Percentiles rank a stretch among this genome's conserved stretches.
Evolutionary conservation across 768 basidiomycete species (phyloP).

Genomic region (Leccinum uliginosum): DNA sequence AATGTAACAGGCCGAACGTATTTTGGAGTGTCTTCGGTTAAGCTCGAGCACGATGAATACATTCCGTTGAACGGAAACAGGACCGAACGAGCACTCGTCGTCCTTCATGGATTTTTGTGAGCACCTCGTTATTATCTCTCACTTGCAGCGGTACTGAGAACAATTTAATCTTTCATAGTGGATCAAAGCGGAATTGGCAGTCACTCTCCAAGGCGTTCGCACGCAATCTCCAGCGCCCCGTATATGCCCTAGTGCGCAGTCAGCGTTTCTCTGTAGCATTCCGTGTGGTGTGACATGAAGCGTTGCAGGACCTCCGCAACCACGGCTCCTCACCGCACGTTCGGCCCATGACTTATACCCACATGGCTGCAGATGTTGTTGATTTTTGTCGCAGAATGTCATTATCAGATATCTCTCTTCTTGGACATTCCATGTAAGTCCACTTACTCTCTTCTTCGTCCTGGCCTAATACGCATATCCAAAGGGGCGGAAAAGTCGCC

Average conservation of each 20-base stretch:
- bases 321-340: conserved; percentile 81
- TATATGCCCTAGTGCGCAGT: conserved; percentile 64
- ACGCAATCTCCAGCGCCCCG: conserved; percentile 56
- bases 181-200: conserved; percentile 87
- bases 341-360: conserved; percentile 65
- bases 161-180: conserved; percentile 39
- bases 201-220: conserved; percentile 74
- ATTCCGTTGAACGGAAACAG: conserved; percentile 27
- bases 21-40: conserved; percentile 19
- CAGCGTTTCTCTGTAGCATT: not conserved
- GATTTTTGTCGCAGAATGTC: conserved; percentile 55
- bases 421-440: conserved; percentile 89
- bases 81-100: conserved; percentile 44
- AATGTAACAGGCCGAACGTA: conserved; percentile 18
- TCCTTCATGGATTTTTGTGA: conserved; percentile 64
- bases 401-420: conserved; percentile 59
- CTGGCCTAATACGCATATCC: conserved; percentile 1
- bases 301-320: conserved; percentile 75
- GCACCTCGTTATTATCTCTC: conserved; percentile 14
- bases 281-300: not conserved
- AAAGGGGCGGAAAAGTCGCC: conserved; percentile 82
- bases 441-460: not conserved
- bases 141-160: conserved; percentile 2
- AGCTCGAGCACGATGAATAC: conserved; percentile 31
- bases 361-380: conserved; percentile 78